phyloP scores from a whole-genome alignment of 495 filamentous ascomycete species.

The Xylaria nigripes region DNA sequence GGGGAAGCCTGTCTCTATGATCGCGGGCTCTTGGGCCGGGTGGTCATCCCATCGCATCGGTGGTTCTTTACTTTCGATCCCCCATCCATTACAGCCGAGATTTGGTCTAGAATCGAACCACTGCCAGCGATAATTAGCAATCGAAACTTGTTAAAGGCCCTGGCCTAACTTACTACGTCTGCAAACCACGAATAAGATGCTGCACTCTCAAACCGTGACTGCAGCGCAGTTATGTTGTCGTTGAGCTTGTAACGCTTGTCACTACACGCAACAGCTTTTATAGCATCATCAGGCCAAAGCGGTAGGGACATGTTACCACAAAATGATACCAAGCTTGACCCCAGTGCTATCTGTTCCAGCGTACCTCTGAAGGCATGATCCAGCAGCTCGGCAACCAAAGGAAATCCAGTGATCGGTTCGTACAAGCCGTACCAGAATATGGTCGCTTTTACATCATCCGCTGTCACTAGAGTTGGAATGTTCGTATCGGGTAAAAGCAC shows the following conservation, averaged over 20 bases:
- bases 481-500: slow-evolving; percentile 30
- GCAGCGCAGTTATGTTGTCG: slow-evolving; percentile 30
- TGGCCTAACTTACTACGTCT: slow-evolving; percentile 26
- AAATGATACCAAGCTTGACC: slow-evolving; percentile 8
- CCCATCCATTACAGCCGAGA: slow-evolving; percentile 37
- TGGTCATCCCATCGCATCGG: slow-evolving; percentile 32
- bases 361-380: background rate
- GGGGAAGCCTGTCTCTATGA: slow-evolving; percentile 46
- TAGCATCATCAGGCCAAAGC: slow-evolving; percentile 39
- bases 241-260: slow-evolving; percentile 40
- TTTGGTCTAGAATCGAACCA: slow-evolving; percentile 31
- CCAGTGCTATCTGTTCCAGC: background rate
- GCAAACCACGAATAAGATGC: slow-evolving; percentile 33
- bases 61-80: slow-evolving; percentile 28
- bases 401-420: slow-evolving; percentile 26
- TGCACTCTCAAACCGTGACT: slow-evolving; percentile 29
- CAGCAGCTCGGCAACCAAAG: slow-evolving; percentile 18
- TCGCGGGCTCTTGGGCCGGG: slow-evolving; percentile 17
- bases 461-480: slow-evolving; percentile 29
- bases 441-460: slow-evolving; percentile 22
- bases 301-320: slow-evolving; percentile 36
- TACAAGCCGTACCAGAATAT: slow-evolving; percentile 32
- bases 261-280: slow-evolving; percentile 37
- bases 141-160: background rate
- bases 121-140: slow-evolving; percentile 6